Base-by-base conservation (phyloP, 2,329 filamentous ascomycete species). In the Plenodomus biglobosus region DNA sequence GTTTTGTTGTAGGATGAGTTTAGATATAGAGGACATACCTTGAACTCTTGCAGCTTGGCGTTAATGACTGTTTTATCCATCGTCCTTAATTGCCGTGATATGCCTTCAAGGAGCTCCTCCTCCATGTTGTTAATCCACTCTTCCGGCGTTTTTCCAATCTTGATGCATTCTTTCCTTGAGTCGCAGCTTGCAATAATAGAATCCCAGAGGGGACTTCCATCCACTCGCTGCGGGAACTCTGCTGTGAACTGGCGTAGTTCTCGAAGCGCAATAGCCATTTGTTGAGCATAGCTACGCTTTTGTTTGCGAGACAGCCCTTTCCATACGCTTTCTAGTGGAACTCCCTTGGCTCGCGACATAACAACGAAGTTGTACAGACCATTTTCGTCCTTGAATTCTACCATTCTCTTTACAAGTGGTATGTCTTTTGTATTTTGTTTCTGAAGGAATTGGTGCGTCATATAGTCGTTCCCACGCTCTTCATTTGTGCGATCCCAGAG, bases 241-340 rank as follows among this genome's bases (percentile, higher is more conserved):
- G 52, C 24, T 11, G 52, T 55, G 38, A 40, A 43, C 20, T 52
- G 45, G 21, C 49, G 48, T 22, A 55, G 17, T 35, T 55, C 48
- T 2, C 40, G 41, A 39, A 55, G 41, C 13, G 34, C 36, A 22
- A 40, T 42, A n/a, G n/a, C 38, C 19, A 55, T 19, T 40, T 55
- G 49, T n/a, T 44, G 10, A 27, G 24, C 45, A 38, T 52, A 52
- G 42, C 38, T n/a, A 11, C 20, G 17, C 40, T 39, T 55, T 20
- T 43, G 21, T 41, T 48, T 20, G 10, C 3, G 6, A 24, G 44
- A 43, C 7, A 52, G 34, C 11, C 22, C 20, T 11, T 41, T 3
- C 48, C 48, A 55, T 13, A 55, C 39, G 5, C 17, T 27, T 8
- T 21, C 27, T 32, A 55, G 32, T 46, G 30, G 38, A 5, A 40